These are phyloP conservation scores for Mallotus nudiflorus DNA, from an alignment of 345 rosid genomes.

Conservation along the genomic window DNA sequence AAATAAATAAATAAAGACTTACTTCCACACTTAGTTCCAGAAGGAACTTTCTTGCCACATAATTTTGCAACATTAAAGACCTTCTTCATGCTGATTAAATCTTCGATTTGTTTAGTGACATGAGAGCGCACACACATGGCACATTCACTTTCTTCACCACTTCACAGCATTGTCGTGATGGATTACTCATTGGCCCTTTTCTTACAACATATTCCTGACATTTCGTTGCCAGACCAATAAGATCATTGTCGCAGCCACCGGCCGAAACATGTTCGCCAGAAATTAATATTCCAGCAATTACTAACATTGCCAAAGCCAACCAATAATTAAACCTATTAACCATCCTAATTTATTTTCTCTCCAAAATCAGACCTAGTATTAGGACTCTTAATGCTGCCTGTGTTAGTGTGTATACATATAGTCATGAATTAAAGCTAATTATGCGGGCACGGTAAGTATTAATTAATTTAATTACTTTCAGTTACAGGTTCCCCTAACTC, in stretches of 20 bases:
- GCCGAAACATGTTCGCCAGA: not conserved
- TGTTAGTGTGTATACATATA: not conserved
- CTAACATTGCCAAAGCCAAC: conserved; percentile 2
- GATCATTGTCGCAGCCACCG: not conserved
- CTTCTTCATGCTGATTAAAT: conserved; percentile 31
- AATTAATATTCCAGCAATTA: not conserved
- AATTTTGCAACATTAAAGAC: conserved; percentile 21
- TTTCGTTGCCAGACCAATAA: not conserved
- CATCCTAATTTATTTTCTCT: not conserved
- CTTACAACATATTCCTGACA: not conserved
- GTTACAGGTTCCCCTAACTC: too few relatives aligned
- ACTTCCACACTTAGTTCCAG: conserved; percentile 36
- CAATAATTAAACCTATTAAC: not conserved
- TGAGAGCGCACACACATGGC: conserved; percentile 26
- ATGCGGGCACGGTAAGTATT: too few relatives aligned
- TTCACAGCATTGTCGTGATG: conserved; percentile 21
- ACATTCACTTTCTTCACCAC: conserved; percentile 21
- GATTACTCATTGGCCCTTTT: conserved; percentile 6
- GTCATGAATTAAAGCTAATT: not conserved
- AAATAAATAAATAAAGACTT: not conserved
- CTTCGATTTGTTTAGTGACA: conserved; percentile 24
- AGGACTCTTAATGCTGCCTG: not conserved
- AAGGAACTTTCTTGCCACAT: conserved; percentile 25
- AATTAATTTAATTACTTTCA: too few relatives aligned
- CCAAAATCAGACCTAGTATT: too few relatives aligned